Base-by-base conservation (phyloP, 805 yeast species). In the Metschnikowia hibisci region DNA sequence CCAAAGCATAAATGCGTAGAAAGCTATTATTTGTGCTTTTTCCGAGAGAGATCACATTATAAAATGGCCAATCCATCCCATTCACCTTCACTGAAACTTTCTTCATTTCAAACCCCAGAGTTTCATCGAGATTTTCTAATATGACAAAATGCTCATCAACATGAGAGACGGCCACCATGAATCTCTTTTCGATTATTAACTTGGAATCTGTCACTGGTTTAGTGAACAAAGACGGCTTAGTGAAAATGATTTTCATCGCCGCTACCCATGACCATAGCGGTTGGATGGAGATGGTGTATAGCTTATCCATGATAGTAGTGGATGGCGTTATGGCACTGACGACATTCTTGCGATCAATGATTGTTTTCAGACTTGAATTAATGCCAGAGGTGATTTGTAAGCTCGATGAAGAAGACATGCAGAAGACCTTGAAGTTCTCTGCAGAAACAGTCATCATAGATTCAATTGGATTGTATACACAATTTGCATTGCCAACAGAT, bases 221-320 rank as follows among this genome's bases (percentile, higher is more conserved):
- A 16, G 60, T 55, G 35, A 70, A 69, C 5, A 63, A 51, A 13
- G 48, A 47, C 1, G 72, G 66, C 22, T 55, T 53, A 20, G 47
- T 51, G 12, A 57, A 33, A 5, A 69, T 48, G 7, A 67, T 57
- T 36, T 67, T 69, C 18, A 60, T 49, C 0, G 71, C 73, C 2
- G 76, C 74, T 13, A 70, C 46, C 44, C 69, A 54, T 1, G 71
- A 62, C 76, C 76, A 70, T 33, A 70, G 58, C 9, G 75, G 74
- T 49, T 70, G 75, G 12, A 58, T 49, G 7, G 55, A 53, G 4
- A 60, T 52, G 6, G 55, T 50, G 29, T 44, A 50, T 14, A 48
- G 43, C 31, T 43, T 47, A 39, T 53, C 57, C 51, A 53, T 52
- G 18, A 53, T 52, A 11, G 56, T 53, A 7, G 57, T 53, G 4